Base-by-base conservation (phyloP, 129 eudicot species). In the Deinandra increscens region DNA sequence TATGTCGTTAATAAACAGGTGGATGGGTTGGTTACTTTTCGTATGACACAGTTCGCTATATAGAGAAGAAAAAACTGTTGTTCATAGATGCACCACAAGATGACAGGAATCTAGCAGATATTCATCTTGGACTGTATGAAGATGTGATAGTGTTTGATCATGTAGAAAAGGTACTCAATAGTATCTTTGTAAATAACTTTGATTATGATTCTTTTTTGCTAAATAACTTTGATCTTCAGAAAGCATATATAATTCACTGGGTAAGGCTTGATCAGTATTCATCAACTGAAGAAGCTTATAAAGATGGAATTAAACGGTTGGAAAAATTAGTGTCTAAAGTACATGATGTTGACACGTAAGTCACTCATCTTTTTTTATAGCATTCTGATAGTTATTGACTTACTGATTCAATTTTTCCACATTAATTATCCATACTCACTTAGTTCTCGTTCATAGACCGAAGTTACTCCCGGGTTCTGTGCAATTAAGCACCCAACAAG, bases 11-110 rank as follows among this genome's bases (percentile, higher is more conserved):
- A 22, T 73, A 64, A 72, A 70, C 89, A 92, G 98, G 98, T 70
- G 98, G 98, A 7, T 92, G 98, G 98, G 89, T 88, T 72, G 98
- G 98, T 76, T 92, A 88, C 79, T 88, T 92, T 75, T 92, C 98
- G 41, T 92, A 92, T 38, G 98, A 92, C 66, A 84, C 98, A 23
- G 86, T 92, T 78, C 95, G 96, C 12, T 86, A 82, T 43, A 69
- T 82, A 15, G 96, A 88, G 83, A 88, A 77, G 76, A 90, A 84
- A 83, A 88, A 83, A 70, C 79, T 88, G 6, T 74, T 91, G 50
- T 92, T 92, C 63, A 69, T 89, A 56, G 83, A 53, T 22, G 91
- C 98, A 50, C 95, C 96, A 49, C 58, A 43, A 41, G 98, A 92
- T 81, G 98, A 92, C 68, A 74, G 87, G 65, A 83, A 86, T 45